Conservation (phyloP, 2,329 filamentous ascomycete genomes). For the Diaporthe velutina region DNA sequence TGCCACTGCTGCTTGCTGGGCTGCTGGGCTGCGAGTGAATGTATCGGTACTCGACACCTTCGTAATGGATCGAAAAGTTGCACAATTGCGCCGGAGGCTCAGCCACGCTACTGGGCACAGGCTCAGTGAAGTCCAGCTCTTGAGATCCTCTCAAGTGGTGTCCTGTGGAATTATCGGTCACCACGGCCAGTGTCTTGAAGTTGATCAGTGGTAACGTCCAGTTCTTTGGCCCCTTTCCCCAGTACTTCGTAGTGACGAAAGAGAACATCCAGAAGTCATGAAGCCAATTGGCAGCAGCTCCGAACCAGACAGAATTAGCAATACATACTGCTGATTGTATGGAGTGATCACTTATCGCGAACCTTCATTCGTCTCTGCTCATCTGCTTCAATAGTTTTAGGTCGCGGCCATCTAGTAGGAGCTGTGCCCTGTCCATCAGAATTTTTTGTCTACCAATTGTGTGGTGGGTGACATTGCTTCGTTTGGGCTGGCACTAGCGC, state of each 20-base stretch:
- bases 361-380: conserved; percentile 11
- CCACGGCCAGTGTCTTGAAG: neutral
- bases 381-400: conserved; percentile 22
- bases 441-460: conserved; percentile 3
- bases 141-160: neutral
- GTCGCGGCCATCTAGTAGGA: neutral
- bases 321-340: neutral
- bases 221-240: conserved; percentile 42
- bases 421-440: conserved; percentile 13
- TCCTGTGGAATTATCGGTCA: neutral
- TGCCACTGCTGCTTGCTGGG: neutral
- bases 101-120: neutral
- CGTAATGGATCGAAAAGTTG: conserved; percentile 6
- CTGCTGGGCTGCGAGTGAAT: neutral
- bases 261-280: conserved; percentile 45
- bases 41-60: rapidly evolving
- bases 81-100: conserved; percentile 24
- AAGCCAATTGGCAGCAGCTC: conserved; percentile 41
- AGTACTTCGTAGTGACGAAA: conserved; percentile 44
- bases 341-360: neutral
- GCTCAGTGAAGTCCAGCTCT: neutral
- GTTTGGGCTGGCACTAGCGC: neutral
- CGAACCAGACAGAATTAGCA: neutral
- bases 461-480: neutral
- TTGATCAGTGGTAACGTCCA: conserved; percentile 33